phyloP scores from a whole-genome alignment of 176 grass and related monocot species.

The Rhipidocladum racemiflorum region DNA sequence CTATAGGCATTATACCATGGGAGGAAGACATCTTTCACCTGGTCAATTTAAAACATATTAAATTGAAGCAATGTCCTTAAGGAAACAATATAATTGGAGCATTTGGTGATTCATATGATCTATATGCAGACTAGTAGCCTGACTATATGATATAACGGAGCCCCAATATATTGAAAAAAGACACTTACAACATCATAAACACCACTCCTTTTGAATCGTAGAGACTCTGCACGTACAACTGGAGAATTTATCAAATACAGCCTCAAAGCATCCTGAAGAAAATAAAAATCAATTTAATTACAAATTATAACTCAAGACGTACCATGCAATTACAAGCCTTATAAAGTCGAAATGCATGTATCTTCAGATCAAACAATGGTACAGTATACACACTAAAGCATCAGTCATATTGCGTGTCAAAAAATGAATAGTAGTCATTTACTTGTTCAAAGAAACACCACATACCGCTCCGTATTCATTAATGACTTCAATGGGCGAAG shows the following conservation, averaged over 20 bases:
- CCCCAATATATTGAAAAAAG: constrained; percentile 13
- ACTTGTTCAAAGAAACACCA: constrained; percentile 32
- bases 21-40: constrained; percentile 99
- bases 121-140: constrained; percentile 29
- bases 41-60: constrained; percentile 25
- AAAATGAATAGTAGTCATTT: constrained; percentile 8
- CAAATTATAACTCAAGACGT: neutral
- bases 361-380: neutral
- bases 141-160: neutral
- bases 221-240: constrained; percentile 89
- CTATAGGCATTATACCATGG: constrained; percentile 99
- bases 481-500: constrained; percentile 75
- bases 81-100: constrained; percentile 18
- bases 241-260: constrained; percentile 96
- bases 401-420: neutral
- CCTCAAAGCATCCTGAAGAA: constrained; percentile 89
- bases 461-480: constrained; percentile 88
- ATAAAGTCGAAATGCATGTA: constrained; percentile 17
- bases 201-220: constrained; percentile 85
- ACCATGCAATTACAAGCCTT: neutral
- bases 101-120: constrained; percentile 6
- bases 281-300: constrained; percentile 17
- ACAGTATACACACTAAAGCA: constrained; percentile 9
- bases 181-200: constrained; percentile 91
- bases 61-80: neutral